phyloP scores from a whole-genome alignment of 176 grass and related monocot genomes.

The Tillandsia leiboldiana region DNA sequence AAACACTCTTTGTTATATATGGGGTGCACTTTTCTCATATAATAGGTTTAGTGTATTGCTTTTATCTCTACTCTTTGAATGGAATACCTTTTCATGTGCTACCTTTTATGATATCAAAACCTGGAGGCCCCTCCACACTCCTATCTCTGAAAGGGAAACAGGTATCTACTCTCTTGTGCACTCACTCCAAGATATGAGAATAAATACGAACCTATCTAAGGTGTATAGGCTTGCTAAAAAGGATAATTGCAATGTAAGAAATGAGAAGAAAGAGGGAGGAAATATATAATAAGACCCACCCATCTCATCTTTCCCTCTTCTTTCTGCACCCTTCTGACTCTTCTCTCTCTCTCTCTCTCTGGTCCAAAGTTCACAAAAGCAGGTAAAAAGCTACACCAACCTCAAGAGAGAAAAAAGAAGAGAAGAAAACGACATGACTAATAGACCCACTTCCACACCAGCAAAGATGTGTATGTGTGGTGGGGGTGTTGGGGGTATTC shows the following conservation, averaged over 20 bases:
- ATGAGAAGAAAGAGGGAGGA: background rate
- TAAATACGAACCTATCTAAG: background rate
- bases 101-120: slow-evolving; percentile 5
- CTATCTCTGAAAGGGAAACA: background rate
- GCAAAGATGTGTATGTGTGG: background rate
- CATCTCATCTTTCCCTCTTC: slow-evolving; percentile 1
- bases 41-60: background rate
- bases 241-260: background rate
- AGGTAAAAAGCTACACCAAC: background rate
- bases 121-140: background rate
- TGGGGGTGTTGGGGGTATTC: background rate
- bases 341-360: background rate
- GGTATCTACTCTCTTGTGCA: background rate
- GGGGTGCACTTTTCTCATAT: background rate
- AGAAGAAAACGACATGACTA: slow-evolving; percentile 13
- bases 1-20: background rate
- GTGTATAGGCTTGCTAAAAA: background rate
- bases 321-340: background rate
- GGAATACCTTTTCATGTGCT: slow-evolving; percentile 1
- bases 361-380: slow-evolving; percentile 14
- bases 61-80: background rate
- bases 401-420: background rate
- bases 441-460: background rate
- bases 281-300: background rate
- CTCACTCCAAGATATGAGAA: background rate